Conservation (phyloP, 768 basidiomycete species). For the Suillus spraguei region DNA sequence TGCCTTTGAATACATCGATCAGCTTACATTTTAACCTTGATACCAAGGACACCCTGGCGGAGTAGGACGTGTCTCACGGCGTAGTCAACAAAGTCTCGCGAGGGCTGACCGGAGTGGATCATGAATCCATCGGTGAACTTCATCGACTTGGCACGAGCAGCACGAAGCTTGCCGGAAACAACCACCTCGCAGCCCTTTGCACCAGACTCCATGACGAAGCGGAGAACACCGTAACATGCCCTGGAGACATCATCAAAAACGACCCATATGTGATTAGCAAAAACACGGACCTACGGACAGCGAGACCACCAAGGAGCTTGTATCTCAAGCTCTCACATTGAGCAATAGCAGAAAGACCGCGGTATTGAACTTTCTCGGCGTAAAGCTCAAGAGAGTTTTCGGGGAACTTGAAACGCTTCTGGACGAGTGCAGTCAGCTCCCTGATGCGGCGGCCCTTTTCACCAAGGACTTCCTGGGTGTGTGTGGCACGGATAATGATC, state of each 20-base stretch:
- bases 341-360: constrained; percentile 97
- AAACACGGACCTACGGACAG: constrained; percentile 78
- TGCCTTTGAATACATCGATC: not conserved
- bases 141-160: constrained; percentile 99
- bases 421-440: constrained; percentile 96
- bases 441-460: constrained; percentile 99
- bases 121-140: constrained; percentile 99
- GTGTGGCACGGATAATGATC: constrained; percentile 99
- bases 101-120: constrained; percentile 99
- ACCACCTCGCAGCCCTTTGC: constrained; percentile 99
- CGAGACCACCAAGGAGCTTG: constrained; percentile 99
- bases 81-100: constrained; percentile 93
- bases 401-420: constrained; percentile 99
- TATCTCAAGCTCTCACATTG: constrained; percentile 98
- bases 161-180: constrained; percentile 99
- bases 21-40: constrained; percentile 98
- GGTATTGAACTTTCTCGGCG: constrained; percentile 98
- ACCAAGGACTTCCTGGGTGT: constrained; percentile 98
- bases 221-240: constrained; percentile 99
- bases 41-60: constrained; percentile 98
- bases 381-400: constrained; percentile 99
- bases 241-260: constrained; percentile 38
- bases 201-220: constrained; percentile 99
- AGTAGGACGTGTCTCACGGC: constrained; percentile 98
- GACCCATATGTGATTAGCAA: not conserved